These are phyloP conservation scores for Nyctanthes arbortristis DNA, from an alignment of 257 asterid species.

Conservation along the genomic window DNA sequence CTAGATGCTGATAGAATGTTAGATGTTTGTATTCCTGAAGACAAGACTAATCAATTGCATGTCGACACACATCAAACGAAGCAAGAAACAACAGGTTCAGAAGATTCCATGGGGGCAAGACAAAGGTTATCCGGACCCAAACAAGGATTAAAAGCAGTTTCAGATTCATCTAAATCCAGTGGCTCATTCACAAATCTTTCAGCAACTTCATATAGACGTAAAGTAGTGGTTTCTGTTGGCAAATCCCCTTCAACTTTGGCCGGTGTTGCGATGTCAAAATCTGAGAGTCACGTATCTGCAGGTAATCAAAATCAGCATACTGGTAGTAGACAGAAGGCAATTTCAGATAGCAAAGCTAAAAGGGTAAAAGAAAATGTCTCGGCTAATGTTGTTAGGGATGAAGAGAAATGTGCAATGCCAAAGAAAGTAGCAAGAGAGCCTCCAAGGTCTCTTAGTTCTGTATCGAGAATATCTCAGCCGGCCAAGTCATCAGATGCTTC, in stretches of 20 bases:
- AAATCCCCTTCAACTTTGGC: conserved; percentile 51
- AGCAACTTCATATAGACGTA: conserved; percentile 46
- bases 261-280: conserved; percentile 36
- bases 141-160: conserved; percentile 47
- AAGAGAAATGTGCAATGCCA: conserved; percentile 52
- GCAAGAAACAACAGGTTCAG: conserved; percentile 46
- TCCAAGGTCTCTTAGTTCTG: conserved; percentile 44
- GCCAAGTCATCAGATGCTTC: conserved; percentile 52
- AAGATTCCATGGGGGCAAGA: conserved; percentile 48
- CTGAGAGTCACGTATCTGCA: conserved; percentile 36
- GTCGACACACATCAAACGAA: conserved; percentile 36
- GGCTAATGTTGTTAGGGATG: conserved; percentile 51
- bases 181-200: conserved; percentile 36
- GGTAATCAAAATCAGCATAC: conserved; percentile 40
- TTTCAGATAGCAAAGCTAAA: conserved; percentile 46
- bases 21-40: conserved; percentile 33
- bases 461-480: conserved; percentile 46
- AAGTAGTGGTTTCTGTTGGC: conserved; percentile 44
- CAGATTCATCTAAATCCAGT: conserved; percentile 45
- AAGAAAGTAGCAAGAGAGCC: conserved; percentile 64
- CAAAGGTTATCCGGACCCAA: conserved; percentile 45
- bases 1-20: conserved; percentile 40
- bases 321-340: conserved; percentile 44
- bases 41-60: conserved; percentile 44
- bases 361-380: conserved; percentile 40